A percentile compares a stretch with the other conserved stretches of the same genome.
Evolutionary conservation across 2,329 filamentous ascomycete species (phyloP).

Genomic region (Boeremia lycopersici): DNA sequence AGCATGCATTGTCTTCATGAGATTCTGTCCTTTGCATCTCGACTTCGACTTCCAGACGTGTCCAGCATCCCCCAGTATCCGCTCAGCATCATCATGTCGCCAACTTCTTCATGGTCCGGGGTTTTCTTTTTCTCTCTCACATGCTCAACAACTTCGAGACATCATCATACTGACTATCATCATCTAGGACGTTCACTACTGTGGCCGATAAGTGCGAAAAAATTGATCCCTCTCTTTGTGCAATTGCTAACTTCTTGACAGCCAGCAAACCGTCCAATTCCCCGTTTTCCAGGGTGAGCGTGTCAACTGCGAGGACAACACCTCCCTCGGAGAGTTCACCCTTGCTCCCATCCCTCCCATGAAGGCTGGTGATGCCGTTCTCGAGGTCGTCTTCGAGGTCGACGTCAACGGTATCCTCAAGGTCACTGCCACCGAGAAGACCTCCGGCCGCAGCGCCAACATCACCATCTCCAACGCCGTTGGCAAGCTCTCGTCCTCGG

Average conservation of each 20-base stretch:
- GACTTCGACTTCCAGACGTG: not conserved
- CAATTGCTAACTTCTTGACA: slow-evolving; percentile 6
- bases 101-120: not conserved
- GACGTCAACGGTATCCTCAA: slow-evolving; percentile 99
- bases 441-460: slow-evolving; percentile 95
- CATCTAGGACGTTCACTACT: slow-evolving; percentile 4
- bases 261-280: slow-evolving; percentile 73
- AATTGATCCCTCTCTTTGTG: not conserved
- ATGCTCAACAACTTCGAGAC: not conserved
- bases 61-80: not conserved
- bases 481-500: slow-evolving; percentile 90
- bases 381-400: slow-evolving; percentile 98
- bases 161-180: too few relatives aligned
- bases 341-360: slow-evolving; percentile 84
- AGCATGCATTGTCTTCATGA: too few relatives aligned
- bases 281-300: slow-evolving; percentile 95
- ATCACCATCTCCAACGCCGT: slow-evolving; percentile 99
- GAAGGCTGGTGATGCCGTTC: slow-evolving; percentile 93
- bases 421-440: slow-evolving; percentile 99
- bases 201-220: not conserved
- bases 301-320: slow-evolving; percentile 98
- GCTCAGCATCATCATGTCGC: too few relatives aligned
- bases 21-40: too few relatives aligned
- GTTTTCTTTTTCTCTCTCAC: not conserved
- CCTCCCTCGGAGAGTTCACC: slow-evolving; percentile 95